Evolutionary conservation across 106 monocot genomes (phyloP).

Genomic region (Ottelia alismoides): DNA sequence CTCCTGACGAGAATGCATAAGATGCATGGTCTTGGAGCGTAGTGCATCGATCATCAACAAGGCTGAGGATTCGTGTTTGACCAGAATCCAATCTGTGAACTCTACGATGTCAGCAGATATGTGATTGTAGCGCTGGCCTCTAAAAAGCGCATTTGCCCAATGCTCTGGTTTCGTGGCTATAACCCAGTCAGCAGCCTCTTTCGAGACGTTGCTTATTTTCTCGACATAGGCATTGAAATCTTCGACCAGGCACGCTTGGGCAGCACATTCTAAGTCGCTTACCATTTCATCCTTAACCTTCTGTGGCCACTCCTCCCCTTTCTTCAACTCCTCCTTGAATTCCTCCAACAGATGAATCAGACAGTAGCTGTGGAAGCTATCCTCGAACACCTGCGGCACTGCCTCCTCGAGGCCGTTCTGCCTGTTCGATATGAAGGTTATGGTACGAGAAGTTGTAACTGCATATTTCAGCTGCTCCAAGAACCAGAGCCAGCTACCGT

Average conservation of each 20-base stretch:
- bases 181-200: conserved; percentile 62
- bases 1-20: conserved; percentile 40
- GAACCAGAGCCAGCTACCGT: conserved; percentile 85
- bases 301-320: conserved; percentile 47
- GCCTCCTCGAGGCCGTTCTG: conserved; percentile 67
- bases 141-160: conserved; percentile 82
- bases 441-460: conserved; percentile 31
- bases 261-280: conserved; percentile 70
- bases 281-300: conserved; percentile 52
- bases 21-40: conserved; percentile 43
- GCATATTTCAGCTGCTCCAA: conserved; percentile 64
- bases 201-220: conserved; percentile 45
- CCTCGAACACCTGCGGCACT: conserved; percentile 63
- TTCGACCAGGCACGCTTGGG: conserved; percentile 62
- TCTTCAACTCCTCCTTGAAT: conserved; percentile 58
- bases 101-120: conserved; percentile 61
- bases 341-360: conserved; percentile 70
- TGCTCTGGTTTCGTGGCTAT: conserved; percentile 59
- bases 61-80: conserved; percentile 53
- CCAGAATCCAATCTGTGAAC: conserved; percentile 73
- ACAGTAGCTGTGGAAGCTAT: conserved; percentile 55
- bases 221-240: conserved; percentile 70
- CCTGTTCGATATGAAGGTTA: conserved; percentile 68
- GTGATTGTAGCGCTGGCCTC: conserved; percentile 63
- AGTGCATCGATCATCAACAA: conserved; percentile 70